Evolutionary conservation across 139 green algal genomes (phyloP), one percentile per base, ranked within the genome.

Genomic region (Yamagishiella unicocca): DNA sequence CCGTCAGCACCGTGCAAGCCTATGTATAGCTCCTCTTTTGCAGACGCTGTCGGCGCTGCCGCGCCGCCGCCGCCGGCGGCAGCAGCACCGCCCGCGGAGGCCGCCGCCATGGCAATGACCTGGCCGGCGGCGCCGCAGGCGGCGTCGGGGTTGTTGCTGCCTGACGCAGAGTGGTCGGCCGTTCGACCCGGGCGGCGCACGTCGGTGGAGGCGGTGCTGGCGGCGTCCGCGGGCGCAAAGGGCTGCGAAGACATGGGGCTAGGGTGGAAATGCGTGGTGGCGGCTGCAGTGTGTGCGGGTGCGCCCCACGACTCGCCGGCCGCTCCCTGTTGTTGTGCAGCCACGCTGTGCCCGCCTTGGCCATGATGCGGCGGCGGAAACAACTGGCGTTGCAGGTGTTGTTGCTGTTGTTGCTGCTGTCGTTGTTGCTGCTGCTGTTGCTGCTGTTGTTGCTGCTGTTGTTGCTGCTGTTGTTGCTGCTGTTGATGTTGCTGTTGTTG

Each of bases 1-100:
- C 71, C 71, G 21, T n/a, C 45, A 0, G n/a, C 19, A 17, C 73
- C 73, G 43, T 81, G 73, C n/a, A 81, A 45, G 27, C 73, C 73
- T 4, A 40, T 46, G 73, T 64, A 81, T 29, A 81, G 27, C 31
- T 62, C 73, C 73, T 81, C 73, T 38, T 22, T 42, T 12, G n/a
- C n/a, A n/a, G 38, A 6, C 24, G 19, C 27, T 9, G 22, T 33
- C 24, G 71, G 1, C 21, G 45, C 10, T 31, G 64, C n/a, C 4
- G 29, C 5, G 35, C 42, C 73, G 29, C 9, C 27, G 12, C 29
- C 42, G 1, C 29, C 73, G 0, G 73, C 73, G 42, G 43, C 73
- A 8, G 31, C 73, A 1, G 43, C 43, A 33, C 62, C 62, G 31
- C 62, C 62, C 10, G 29, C n/a, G n/a, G n/a, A n/a, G n/a, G n/a